Evolutionary conservation across 305 asterid species (phyloP).

Genomic region (Caryopteris hybrid): DNA sequence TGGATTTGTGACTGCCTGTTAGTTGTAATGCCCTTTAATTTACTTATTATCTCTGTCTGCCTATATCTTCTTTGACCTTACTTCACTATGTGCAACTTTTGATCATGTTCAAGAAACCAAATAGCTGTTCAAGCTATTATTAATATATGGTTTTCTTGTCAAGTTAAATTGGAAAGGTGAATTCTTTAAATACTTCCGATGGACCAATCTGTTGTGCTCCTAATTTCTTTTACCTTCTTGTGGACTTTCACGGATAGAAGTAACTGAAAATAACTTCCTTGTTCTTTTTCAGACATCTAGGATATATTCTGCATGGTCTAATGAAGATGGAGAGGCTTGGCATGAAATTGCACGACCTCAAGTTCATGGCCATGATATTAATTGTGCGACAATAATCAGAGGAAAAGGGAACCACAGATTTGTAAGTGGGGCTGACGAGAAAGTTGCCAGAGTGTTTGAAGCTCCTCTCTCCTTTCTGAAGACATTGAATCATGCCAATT

Average conservation of each 20-base stretch:
- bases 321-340: slow-evolving; percentile 57
- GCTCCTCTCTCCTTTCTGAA: slow-evolving; percentile 87
- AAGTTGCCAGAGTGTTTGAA: slow-evolving; percentile 93
- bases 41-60: neutral
- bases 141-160: neutral
- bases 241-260: neutral
- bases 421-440: slow-evolving; percentile 94
- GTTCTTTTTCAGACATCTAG: slow-evolving; percentile 69
- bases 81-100: neutral
- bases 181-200: neutral
- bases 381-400: slow-evolving; percentile 65
- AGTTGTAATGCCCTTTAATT: neutral
- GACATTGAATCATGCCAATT: slow-evolving; percentile 64
- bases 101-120: neutral
- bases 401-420: slow-evolving; percentile 90
- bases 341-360: slow-evolving; percentile 98
- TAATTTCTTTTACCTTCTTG: neutral
- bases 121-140: neutral
- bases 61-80: neutral
- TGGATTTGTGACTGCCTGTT: neutral
- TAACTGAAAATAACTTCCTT: slow-evolving; percentile 6
- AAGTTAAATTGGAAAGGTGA: neutral
- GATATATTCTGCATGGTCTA: slow-evolving; percentile 73
- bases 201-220: neutral
- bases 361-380: slow-evolving; percentile 96